phyloP scores from a whole-genome alignment of 139 green algal genomes.

The Chlorella sp. region DNA sequence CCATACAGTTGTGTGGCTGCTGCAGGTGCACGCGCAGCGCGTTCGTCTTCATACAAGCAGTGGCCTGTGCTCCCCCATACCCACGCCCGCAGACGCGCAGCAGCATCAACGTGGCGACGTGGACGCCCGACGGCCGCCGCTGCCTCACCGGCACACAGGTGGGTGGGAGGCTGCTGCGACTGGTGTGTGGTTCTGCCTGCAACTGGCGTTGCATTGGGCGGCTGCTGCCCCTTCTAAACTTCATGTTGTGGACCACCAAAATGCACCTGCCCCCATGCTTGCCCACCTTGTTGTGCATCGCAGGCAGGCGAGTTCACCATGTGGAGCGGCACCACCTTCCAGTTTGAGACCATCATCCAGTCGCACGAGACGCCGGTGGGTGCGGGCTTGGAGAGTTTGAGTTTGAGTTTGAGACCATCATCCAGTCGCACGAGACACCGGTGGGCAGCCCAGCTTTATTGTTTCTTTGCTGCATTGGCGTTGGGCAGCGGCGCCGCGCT shows the following conservation, averaged over 20 bases:
- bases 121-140: conserved; percentile 89
- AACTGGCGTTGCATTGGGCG: too few relatives aligned
- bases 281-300: neutral
- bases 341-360: conserved; percentile 91
- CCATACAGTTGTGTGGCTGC: neutral
- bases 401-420: conserved; percentile 92
- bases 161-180: too few relatives aligned
- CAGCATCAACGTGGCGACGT: conserved; percentile 76
- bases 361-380: conserved; percentile 70
- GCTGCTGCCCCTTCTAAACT: too few relatives aligned
- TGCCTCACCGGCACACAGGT: conserved; percentile 81
- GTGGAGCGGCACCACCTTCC: conserved; percentile 87
- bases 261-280: neutral
- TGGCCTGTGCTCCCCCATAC: too few relatives aligned
- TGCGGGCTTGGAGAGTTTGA: too few relatives aligned
- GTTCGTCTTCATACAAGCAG: too few relatives aligned
- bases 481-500: too few relatives aligned
- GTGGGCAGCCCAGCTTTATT: too few relatives aligned
- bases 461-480: too few relatives aligned
- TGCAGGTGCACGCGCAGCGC: neutral
- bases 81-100: conserved; percentile 49
- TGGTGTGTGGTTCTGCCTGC: too few relatives aligned
- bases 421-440: conserved; percentile 83
- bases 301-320: conserved; percentile 88
- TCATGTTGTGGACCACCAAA: neutral